A percentile compares a stretch with the other conserved stretches of the same genome.
phyloP scores from a whole-genome alignment of 2,329 filamentous ascomycete species.

The Epichloe aotearoae region DNA sequence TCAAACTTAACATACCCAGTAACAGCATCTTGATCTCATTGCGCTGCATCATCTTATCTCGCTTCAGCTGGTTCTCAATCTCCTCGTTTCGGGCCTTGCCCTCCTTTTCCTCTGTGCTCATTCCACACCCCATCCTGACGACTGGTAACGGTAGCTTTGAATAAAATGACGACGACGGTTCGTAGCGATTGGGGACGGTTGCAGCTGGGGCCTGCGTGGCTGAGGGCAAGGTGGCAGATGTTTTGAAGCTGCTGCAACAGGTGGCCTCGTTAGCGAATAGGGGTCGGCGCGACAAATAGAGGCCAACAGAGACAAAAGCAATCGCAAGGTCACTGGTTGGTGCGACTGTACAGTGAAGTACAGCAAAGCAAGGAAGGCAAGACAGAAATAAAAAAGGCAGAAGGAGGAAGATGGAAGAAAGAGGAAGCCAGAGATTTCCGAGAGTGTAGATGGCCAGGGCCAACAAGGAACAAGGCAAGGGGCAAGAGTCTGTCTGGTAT shows the following conservation, averaged over 20 bases:
- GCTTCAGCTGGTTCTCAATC: slow-evolving; percentile 98
- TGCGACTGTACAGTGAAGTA: not conserved
- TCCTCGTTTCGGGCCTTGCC: slow-evolving; percentile 99
- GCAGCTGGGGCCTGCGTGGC: not conserved
- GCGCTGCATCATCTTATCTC: slow-evolving; percentile 95
- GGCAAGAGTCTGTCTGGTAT: slow-evolving; percentile 1
- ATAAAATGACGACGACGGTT: not conserved
- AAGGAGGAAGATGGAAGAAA: not conserved
- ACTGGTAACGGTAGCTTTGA: slow-evolving; percentile 8
- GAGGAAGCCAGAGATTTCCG: not conserved
- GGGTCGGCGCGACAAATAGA: not conserved
- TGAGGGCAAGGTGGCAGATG: not conserved
- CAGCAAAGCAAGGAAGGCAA: not conserved
- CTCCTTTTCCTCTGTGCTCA: slow-evolving; percentile 99
- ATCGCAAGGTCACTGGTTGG: not conserved
- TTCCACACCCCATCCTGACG: slow-evolving; percentile 94
- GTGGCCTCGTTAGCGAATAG: not conserved
- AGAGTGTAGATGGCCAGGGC: not conserved
- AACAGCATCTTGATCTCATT: slow-evolving; percentile 99
- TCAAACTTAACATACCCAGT: slow-evolving; percentile 51
- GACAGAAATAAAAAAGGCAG: not conserved
- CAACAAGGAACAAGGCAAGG: not conserved
- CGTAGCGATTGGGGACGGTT: not conserved
- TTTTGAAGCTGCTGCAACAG: not conserved
- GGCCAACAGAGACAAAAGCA: not conserved